Percentiles rank a stretch among this genome's conserved stretches.
Conservation (phyloP, 1,139 yeast genomes). For the Zygosaccharomyces sapae region DNA sequence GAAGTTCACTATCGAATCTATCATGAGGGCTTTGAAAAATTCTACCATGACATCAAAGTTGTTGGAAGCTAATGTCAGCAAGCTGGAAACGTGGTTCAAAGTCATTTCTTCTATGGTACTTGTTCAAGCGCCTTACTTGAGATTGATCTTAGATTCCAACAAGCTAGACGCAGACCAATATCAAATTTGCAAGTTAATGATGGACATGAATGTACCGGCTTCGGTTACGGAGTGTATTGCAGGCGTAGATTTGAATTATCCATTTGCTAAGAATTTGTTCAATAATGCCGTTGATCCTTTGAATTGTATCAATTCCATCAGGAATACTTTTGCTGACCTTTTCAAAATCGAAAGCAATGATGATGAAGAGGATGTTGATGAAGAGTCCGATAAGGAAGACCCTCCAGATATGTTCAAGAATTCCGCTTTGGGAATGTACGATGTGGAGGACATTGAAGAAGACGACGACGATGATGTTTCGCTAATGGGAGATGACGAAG, state of each 20-base stretch:
- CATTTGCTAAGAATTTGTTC: slow-evolving; percentile 56
- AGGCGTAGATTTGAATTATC: slow-evolving; percentile 66
- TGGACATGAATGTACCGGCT: slow-evolving; percentile 61
- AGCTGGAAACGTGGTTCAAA: slow-evolving; percentile 33
- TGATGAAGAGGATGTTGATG: slow-evolving; percentile 61
- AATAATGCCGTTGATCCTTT: slow-evolving; percentile 58
- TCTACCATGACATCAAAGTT: slow-evolving; percentile 27
- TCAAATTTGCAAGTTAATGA: slow-evolving; percentile 56
- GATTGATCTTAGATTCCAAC: slow-evolving; percentile 49
- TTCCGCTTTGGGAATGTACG: slow-evolving; percentile 92
- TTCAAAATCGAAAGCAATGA: slow-evolving; percentile 56
- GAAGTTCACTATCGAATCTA: slow-evolving; percentile 65
- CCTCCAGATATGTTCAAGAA: slow-evolving; percentile 80
- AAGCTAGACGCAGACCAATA: slow-evolving; percentile 56
- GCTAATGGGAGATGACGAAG: slow-evolving; percentile 38
- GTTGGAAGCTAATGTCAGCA: slow-evolving; percentile 30
- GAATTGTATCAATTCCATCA: slow-evolving; percentile 57
- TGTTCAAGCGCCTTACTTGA: slow-evolving; percentile 60
- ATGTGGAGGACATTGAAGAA: slow-evolving; percentile 69
- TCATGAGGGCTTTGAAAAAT: slow-evolving; percentile 46
- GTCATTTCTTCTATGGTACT: slow-evolving; percentile 30
- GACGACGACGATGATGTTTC: slow-evolving; percentile 50
- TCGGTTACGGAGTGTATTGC: slow-evolving; percentile 57
- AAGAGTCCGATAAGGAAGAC: slow-evolving; percentile 63
- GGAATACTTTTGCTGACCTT: slow-evolving; percentile 53